phyloP scores from a whole-genome alignment of 1,284 basidiomycete genomes.

The Malassezia psittaci region DNA sequence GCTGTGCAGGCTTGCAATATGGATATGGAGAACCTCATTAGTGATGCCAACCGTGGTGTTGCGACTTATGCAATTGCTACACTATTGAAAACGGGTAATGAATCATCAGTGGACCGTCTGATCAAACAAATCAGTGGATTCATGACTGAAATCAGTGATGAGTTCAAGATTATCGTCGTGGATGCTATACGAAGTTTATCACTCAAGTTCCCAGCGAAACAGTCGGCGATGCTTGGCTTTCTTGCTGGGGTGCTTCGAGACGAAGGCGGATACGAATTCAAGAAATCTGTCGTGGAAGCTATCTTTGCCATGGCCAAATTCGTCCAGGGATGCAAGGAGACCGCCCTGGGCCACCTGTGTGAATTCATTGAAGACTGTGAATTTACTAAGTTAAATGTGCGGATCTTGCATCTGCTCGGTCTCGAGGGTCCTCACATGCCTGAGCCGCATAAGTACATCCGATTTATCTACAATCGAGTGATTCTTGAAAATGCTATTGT shows the following conservation, averaged over 20 bases:
- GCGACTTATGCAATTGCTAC: conserved; percentile 99
- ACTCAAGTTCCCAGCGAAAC: conserved; percentile 96
- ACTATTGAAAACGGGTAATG: conserved; percentile 97
- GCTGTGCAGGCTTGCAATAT: conserved; percentile 89
- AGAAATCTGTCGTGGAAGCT: conserved; percentile 95
- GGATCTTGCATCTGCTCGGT: conserved; percentile 87
- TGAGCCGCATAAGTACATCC: conserved; percentile 94
- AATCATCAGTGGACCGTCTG: conserved; percentile 92
- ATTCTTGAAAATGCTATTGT: conserved; percentile 98
- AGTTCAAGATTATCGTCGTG: conserved; percentile 99
- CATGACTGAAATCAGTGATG: conserved; percentile 98
- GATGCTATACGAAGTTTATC: conserved; percentile 95
- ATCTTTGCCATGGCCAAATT: conserved; percentile 99
- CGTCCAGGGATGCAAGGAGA: conserved; percentile 78
- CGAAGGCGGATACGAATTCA: conserved; percentile 98
- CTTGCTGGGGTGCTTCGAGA: conserved; percentile 45
- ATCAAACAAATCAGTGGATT: conserved; percentile 99
- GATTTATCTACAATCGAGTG: conserved; percentile 99
- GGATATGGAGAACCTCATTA: conserved; percentile 93
- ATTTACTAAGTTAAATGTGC: conserved; percentile 95
- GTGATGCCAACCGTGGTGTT: conserved; percentile 88
- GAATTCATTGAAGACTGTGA: conserved; percentile 99
- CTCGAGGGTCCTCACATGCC: conserved; percentile 89
- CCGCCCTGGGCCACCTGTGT: conserved; percentile 90
- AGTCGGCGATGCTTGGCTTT: conserved; percentile 59